Conservation (phyloP, 2,329 filamentous ascomycete genomes). For the Botrytis pseudocinerea region DNA sequence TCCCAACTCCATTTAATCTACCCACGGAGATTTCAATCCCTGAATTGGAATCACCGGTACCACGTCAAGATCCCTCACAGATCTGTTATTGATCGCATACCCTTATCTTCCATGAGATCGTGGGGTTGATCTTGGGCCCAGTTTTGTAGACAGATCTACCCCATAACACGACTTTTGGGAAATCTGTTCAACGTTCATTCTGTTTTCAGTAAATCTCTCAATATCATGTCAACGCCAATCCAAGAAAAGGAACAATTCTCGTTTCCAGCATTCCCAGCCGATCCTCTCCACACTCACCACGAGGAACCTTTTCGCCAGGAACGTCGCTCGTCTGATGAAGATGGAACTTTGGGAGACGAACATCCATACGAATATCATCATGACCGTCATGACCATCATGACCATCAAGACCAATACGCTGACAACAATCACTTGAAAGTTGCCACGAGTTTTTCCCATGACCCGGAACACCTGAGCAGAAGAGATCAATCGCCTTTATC, state of each 20-base stretch:
- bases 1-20: neutral
- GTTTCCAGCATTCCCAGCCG: constrained; percentile 37
- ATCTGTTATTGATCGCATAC: neutral
- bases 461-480: constrained; percentile 33
- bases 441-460: constrained; percentile 46
- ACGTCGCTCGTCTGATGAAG: constrained; percentile 39
- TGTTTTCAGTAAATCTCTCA: neutral
- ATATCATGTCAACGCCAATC: constrained; percentile 37
- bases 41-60: neutral
- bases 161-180: constrained; percentile 3
- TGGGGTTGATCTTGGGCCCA: constrained; percentile 20
- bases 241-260: constrained; percentile 39
- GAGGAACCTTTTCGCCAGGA: constrained; percentile 22
- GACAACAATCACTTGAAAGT: constrained; percentile 50
- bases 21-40: neutral
- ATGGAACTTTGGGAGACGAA: constrained; percentile 39
- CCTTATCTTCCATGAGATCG: constrained; percentile 10
- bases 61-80: neutral
- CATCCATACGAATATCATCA: constrained; percentile 3
- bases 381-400: constrained; percentile 20
- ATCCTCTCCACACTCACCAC: constrained; percentile 20
- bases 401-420: constrained; percentile 26
- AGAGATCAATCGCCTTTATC: constrained; percentile 43
- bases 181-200: neutral
- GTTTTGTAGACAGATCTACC: constrained; percentile 14